Base-by-base conservation (phyloP, 331 rosid species). In the Phaseolus coccineus region DNA sequence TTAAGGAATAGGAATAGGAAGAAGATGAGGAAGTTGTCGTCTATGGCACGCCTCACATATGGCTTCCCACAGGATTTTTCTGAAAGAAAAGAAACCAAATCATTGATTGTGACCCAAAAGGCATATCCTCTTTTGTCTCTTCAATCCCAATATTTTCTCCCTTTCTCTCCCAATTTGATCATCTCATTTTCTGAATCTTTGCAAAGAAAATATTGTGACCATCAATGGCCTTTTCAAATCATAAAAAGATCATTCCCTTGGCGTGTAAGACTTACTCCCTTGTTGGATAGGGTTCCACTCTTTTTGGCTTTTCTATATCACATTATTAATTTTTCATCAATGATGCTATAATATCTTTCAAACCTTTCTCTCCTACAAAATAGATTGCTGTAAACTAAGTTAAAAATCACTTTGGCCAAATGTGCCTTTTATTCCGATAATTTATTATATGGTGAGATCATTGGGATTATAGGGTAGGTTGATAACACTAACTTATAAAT, bases 21-120 rank as follows among this genome's bases (percentile, higher is more conserved):
- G 37, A 44, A 80, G 86, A 46, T 8, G 16, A 84, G 83, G 84
- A 74, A 27, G 10, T 71, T 89, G 96, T 89, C 93, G 79, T 86
- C 73, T 78, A 83, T 81, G 69, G 93, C 96, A 91, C 96, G 91
- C 96, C 78, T 73, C 4, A 4, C 40, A 63, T 73, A 62, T 81
- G 81, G 80, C 80, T 72, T 79, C 78, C 86, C 82, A 83, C 87
- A 61, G 5, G 57, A 65, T 78, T 78, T 69, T 77, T 44, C 8
- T 31, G 15, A 66, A 62, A 88, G 65, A 57, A 66, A 62, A 88
- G 61, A 57, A 84, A 82, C 83, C 87, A 82, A 87, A 87, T 87
- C 48, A 87, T 88, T 87, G 91, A 83, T 85, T 81, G 76, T 77
- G 88, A 80, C 82, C 85, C 87, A 77, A 84, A 73, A 83, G 47